A percentile compares a stretch with the other conserved stretches of the same genome.
Conservation (phyloP, 176 grass and related monocot species). For the Carex myosuroides region DNA sequence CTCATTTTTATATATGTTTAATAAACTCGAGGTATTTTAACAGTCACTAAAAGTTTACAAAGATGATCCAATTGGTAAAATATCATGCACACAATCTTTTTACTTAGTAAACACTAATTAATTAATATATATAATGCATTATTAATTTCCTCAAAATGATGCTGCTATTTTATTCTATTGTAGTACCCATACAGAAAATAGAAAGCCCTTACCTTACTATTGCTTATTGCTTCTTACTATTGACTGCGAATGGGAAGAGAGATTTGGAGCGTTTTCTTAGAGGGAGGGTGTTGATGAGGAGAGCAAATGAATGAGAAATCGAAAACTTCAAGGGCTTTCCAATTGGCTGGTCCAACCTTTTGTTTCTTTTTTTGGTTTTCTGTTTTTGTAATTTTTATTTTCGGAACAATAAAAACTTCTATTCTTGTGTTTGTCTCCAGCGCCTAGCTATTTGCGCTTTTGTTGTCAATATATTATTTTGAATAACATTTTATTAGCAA, state of each 20-base stretch:
- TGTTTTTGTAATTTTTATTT: too few species aligned
- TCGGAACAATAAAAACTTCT: too few species aligned
- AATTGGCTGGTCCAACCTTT: too few species aligned
- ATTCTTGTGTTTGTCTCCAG: too few species aligned
- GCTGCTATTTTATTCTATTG: neutral
- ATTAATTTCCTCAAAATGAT: neutral
- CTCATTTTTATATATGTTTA: neutral
- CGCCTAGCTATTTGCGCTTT: too few species aligned
- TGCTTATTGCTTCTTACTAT: neutral
- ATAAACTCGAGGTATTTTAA: neutral
- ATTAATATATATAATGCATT: neutral
- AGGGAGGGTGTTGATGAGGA: neutral
- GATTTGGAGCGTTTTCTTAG: neutral
- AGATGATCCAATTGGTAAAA: neutral
- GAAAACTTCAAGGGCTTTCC: neutral
- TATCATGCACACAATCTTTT: neutral
- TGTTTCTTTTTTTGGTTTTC: too few species aligned
- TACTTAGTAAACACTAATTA: neutral
- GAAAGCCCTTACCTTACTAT: too few species aligned
- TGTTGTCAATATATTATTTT: too few species aligned
- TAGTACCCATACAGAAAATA: neutral
- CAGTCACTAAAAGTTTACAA: neutral
- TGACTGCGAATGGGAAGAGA: neutral
- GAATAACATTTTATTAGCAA: too few species aligned
- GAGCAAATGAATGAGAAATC: neutral